Conservation (phyloP, 345 rosid genomes). For the Brassica nigra region DNA sequence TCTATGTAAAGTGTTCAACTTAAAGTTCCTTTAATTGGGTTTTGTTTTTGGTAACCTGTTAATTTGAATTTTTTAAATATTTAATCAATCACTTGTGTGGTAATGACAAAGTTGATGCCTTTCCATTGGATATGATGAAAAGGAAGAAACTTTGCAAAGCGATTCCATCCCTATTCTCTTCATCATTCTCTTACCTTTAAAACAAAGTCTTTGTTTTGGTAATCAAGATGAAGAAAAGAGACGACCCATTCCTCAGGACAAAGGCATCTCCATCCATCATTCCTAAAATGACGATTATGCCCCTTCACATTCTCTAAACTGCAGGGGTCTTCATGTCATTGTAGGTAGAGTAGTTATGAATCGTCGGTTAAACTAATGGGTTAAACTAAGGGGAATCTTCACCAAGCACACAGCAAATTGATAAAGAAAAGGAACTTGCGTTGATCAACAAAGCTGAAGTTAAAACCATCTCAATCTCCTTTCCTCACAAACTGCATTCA, state of each 20-base stretch:
- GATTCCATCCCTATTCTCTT: background rate
- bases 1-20: conserved; percentile 19
- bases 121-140: conserved; percentile 36
- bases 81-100: background rate
- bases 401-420: conserved; percentile 28
- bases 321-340: conserved; percentile 29
- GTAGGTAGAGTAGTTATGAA: conserved; percentile 18
- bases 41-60: conserved; percentile 9
- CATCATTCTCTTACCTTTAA: conserved; percentile 1
- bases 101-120: conserved; percentile 31
- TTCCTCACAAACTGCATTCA: conserved; percentile 14
- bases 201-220: conserved; percentile 33
- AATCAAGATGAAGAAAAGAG: conserved; percentile 33
- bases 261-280: conserved; percentile 18
- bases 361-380: conserved; percentile 17
- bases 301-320: conserved; percentile 10
- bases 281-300: conserved; percentile 21
- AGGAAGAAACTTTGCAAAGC: conserved; percentile 36
- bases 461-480: conserved; percentile 20
- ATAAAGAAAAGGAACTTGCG: conserved; percentile 35
- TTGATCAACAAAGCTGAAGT: conserved; percentile 28
- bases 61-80: background rate
- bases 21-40: conserved; percentile 4
- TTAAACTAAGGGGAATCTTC: conserved; percentile 29
- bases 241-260: conserved; percentile 26